Evolutionary conservation across 305 asterid genomes (phyloP).

Genomic region (Fraxinus latifolia): DNA sequence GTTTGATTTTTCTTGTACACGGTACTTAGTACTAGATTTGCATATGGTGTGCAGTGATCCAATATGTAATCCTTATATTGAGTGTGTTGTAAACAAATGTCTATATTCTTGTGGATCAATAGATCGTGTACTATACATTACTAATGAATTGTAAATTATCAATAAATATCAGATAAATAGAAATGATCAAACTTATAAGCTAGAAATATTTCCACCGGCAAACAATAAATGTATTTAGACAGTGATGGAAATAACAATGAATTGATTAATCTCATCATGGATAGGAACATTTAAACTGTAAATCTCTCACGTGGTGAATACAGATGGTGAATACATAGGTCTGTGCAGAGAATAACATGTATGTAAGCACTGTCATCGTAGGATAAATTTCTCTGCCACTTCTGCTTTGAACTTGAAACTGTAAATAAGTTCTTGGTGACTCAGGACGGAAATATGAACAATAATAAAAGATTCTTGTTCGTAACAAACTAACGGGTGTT

Average conservation of each 20-base stretch:
- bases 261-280: neutral
- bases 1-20: conserved; percentile 10
- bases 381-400: conserved; percentile 1
- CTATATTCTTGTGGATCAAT: neutral
- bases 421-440: neutral
- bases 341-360: neutral
- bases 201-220: neutral
- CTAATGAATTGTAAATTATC: neutral
- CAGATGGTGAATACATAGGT: neutral
- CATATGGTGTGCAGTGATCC: neutral
- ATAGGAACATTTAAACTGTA: neutral
- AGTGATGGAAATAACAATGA: neutral
- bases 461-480: neutral
- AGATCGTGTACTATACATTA: neutral
- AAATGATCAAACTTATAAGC: neutral
- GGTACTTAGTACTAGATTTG: conserved; percentile 20
- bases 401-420: neutral
- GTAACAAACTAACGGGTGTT: neutral
- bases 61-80: conserved; percentile 19
- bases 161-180: neutral
- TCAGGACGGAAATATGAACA: neutral
- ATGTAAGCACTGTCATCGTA: neutral
- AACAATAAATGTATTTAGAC: neutral
- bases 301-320: neutral
- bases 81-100: neutral